A percentile compares a stretch with the other conserved stretches of the same genome.
These are phyloP conservation scores for Kodamaea anthophila DNA, from an alignment of 1,139 yeast genomes.

Conservation along the genomic window DNA sequence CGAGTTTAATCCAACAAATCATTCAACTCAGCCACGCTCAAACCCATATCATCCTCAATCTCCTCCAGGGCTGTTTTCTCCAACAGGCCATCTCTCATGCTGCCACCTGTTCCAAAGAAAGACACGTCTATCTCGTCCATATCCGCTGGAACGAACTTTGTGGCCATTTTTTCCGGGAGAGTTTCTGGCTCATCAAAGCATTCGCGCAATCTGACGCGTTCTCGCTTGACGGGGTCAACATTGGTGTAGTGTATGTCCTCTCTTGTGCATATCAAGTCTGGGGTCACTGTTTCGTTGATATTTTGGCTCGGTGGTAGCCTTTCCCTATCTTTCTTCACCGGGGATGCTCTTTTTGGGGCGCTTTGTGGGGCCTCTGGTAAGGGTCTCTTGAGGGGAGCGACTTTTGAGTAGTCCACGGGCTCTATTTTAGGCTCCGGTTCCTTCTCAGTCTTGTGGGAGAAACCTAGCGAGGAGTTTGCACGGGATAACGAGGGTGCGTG, in stretches of 20 bases:
- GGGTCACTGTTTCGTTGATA: conserved; percentile 5
- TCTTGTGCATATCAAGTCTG: too few species aligned
- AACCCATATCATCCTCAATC: conserved; percentile 19
- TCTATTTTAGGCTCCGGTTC: neutral
- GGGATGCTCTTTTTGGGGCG: too few species aligned
- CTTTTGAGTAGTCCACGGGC: neutral
- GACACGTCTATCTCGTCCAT: conserved; percentile 21
- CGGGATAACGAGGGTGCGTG: conserved; percentile 24
- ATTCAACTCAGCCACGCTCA: conserved; percentile 29
- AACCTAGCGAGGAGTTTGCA: conserved; percentile 38
- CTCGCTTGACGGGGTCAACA: conserved; percentile 31
- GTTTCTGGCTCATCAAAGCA: conserved; percentile 14
- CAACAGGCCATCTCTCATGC: conserved; percentile 1
- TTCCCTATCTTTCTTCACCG: conserved; percentile 4
- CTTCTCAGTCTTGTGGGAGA: conserved; percentile 15
- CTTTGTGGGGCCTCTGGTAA: conserved; percentile 1
- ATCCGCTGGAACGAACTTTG: conserved; percentile 29
- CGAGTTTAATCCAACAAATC: conserved; percentile 29
- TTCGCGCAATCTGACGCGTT: conserved; percentile 1
- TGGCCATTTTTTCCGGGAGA: conserved; percentile 16
- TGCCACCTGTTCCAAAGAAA: conserved; percentile 15
- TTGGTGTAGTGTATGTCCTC: conserved; percentile 16
- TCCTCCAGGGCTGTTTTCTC: conserved; percentile 5
- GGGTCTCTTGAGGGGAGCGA: conserved; percentile 1
- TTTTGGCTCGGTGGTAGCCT: conserved; percentile 5